These are phyloP conservation scores for Phytophthora kernoviae DNA, from an alignment of 352 stramenopile genomes.

Conservation along the genomic window DNA sequence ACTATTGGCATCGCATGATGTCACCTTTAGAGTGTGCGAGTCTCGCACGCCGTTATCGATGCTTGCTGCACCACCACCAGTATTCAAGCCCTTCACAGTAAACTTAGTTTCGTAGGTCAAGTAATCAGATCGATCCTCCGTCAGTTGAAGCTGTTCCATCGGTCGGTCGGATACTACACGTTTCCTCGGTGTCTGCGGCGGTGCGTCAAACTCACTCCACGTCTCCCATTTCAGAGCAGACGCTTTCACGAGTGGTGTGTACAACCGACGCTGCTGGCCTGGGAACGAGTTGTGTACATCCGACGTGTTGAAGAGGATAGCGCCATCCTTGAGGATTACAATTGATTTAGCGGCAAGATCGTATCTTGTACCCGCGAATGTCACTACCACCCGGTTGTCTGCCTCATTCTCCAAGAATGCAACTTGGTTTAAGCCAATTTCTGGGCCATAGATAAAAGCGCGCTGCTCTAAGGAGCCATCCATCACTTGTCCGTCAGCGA, in stretches of 20 bases:
- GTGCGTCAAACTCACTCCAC: conserved; percentile 55
- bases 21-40: conserved; percentile 43
- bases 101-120: conserved; percentile 69
- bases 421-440: conserved; percentile 30
- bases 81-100: conserved; percentile 9
- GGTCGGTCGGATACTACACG: conserved; percentile 40
- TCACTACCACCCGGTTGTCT: conserved; percentile 28
- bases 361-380: conserved; percentile 42
- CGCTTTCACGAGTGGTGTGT: conserved; percentile 42
- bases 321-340: conserved; percentile 47
- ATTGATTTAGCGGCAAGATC: conserved; percentile 48
- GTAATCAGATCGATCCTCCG: conserved; percentile 62
- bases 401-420: conserved; percentile 65
- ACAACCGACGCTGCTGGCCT: conserved; percentile 42
- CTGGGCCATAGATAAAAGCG: conserved; percentile 53
- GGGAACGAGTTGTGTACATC: conserved; percentile 53
- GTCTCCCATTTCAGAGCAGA: conserved; percentile 45
- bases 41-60: neutral
- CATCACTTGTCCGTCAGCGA: conserved; percentile 1
- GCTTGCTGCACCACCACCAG: neutral
- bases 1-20: conserved; percentile 56
- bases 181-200: conserved; percentile 34
- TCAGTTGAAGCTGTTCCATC: conserved; percentile 63
- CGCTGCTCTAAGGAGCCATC: conserved; percentile 33
- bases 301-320: conserved; percentile 61